Evolutionary conservation across 139 green algal species (phyloP), one percentile per base, ranked within the genome.

Genomic region (Micractinium conductrix): DNA sequence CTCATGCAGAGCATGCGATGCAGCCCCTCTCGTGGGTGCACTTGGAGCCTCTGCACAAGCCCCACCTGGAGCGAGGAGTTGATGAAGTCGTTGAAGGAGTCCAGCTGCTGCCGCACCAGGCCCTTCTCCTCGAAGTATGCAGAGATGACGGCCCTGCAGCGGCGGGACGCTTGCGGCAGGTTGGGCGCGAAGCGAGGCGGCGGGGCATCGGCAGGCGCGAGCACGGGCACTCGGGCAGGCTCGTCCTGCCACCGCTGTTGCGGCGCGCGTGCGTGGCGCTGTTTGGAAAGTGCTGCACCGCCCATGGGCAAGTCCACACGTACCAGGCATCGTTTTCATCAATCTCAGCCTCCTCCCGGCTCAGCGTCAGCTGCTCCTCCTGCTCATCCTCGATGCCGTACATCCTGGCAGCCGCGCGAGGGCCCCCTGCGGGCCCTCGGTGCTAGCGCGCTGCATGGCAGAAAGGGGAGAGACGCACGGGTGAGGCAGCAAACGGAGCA

Each of bases 61-160:
- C n/a, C n/a, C n/a, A n/a, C n/a, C n/a, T 98, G 95, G 85, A 99
- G 97, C 48, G 93, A 98, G 50, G 87, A 93, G 88, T 98, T 96
- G 58, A 98, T 93, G 86, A 99, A 99, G 87, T 99, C 95, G 72
- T 99, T 98, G 91, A 99, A 99, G 1, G 95, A 98, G 88, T 99
- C 97, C 63, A 99, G 92, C 92, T 99, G 97, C 93, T 99, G 97
- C 24, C 95, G 91, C 42, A 99, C 97, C 2, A 99, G 90, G 37
- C 96, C 96, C 85, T 99, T 99, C 71, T 97, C 93, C 73, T 98
- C 93, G 76, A 99, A 99, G 69, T 98, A 99, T 4, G 94, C 89
- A 14, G 82, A 91, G 82, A 98, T 97, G n/a, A 98, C 95, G 17
- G 90, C 85, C 95, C 95, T 90, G 62, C 35, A 45, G 67, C 2